Evolutionary conservation across 78 protist species (phyloP), one percentile per base, ranked within the genome.

Genomic region (Guillardia theta): DNA sequence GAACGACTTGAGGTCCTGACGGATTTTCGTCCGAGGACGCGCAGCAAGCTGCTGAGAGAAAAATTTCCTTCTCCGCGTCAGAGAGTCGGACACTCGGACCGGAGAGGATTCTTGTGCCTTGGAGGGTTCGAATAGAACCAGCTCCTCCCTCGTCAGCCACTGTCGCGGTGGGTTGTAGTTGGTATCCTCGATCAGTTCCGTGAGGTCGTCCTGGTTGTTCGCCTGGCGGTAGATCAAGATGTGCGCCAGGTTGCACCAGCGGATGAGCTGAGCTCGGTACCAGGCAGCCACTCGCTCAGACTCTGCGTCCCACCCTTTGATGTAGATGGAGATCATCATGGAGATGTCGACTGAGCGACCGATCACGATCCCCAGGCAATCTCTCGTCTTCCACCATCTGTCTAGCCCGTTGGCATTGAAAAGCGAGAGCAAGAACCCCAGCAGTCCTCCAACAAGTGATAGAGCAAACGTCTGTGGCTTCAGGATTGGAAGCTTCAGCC

Each of bases 351-450:
- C 83, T 24, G 83, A 70, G 41, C 83, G 83, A 36, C 83, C 83
- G 0, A 70, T 70, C 45, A 70, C 83, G 0, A 70, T 33, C 41
- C 83, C 83, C 33, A 70, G 83, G 36, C 36, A 12, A 43, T 70
- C 83, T 24, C 83, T 36, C 83, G 83, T 70, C 83, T 70, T 12
- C 70, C 70, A 58, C 70, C 70, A 58, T 24, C 83, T 36, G 83
- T 70, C 83, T 4, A 70, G 83, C 46, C 83, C 83, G 83, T 70
- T 70, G 83, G 83, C n/a, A 43, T 70, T 70, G 83, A 70, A 70
- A 43, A 70, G 83, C 9, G 83, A 70, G 83, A 70, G 83, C 46
- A 70, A 43, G 83, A 70, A 70, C n/a, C 83, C 83, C 45, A 70
- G 83, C 45, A 70, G 83, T 24, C 36, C 83, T 24, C 36, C 9